Evolutionary conservation across 768 basidiomycete species (phyloP).

Genomic region (Amanita subjunquillea): DNA sequence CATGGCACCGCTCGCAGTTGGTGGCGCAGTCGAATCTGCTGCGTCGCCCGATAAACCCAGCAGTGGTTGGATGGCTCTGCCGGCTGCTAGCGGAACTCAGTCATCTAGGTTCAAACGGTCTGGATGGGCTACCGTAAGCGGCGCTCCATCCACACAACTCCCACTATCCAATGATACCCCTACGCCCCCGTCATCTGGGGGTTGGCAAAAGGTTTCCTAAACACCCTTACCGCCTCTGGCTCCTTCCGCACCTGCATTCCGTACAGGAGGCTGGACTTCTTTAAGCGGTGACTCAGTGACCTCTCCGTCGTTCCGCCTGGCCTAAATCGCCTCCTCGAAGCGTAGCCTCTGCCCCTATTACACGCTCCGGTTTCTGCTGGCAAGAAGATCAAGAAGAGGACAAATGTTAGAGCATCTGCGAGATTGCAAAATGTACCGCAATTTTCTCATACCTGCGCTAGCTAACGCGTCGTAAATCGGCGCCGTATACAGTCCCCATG

Average conservation of each 20-base stretch:
- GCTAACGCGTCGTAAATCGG: no score
- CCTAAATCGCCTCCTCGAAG: neutral
- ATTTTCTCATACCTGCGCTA: no score
- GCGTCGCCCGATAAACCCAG: slow-evolving; percentile 13
- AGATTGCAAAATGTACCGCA: no score
- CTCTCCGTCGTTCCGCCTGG: neutral
- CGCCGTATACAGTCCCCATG: no score
- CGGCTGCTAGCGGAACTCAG: slow-evolving; percentile 8
- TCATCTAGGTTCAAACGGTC: slow-evolving; percentile 29
- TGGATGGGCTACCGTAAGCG: slow-evolving; percentile 41
- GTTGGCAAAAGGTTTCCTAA: neutral
- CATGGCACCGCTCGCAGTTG: slow-evolving; percentile 10
- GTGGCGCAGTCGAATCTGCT: slow-evolving; percentile 12
- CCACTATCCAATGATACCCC: slow-evolving; percentile 10
- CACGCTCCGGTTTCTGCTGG: no score
- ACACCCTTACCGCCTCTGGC: neutral
- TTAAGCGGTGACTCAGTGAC: slow-evolving; percentile 34
- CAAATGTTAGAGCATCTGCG: no score
- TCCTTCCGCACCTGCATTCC: slow-evolving; percentile 35
- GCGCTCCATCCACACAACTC: slow-evolving; percentile 8
- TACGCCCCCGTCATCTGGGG: neutral
- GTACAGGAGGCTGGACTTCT: slow-evolving; percentile 58
- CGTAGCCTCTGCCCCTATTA: no score
- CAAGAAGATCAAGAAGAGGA: no score
- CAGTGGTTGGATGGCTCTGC: slow-evolving; percentile 34